These are phyloP conservation scores for Phaeosphaeriaceae sp. DNA, from an alignment of 2,329 filamentous ascomycete genomes.

Conservation along the genomic window DNA sequence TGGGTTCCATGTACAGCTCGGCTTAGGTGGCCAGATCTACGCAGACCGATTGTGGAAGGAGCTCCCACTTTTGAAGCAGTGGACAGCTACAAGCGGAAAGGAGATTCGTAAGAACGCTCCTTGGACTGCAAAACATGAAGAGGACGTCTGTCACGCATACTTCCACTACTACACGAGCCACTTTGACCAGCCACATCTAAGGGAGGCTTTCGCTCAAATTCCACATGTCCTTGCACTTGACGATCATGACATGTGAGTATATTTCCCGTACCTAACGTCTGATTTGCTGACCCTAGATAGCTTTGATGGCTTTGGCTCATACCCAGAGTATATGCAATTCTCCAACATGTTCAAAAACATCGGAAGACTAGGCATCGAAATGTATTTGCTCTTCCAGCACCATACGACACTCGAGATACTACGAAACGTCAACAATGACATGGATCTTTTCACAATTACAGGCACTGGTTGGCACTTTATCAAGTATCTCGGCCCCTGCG, in stretches of 20 bases:
- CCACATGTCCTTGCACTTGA: conserved; percentile 92
- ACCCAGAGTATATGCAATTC: conserved; percentile 97
- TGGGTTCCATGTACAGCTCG: conserved; percentile 92
- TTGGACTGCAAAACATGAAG: conserved; percentile 94
- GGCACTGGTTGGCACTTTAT: conserved; percentile 99
- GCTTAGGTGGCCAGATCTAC: conserved; percentile 92
- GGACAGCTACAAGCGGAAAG: conserved; percentile 90
- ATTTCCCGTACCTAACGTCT: too few species aligned
- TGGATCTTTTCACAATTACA: conserved; percentile 94
- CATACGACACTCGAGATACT: conserved; percentile 95
- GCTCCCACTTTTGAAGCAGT: conserved; percentile 90
- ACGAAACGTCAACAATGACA: conserved; percentile 84
- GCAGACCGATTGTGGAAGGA: conserved; percentile 97
- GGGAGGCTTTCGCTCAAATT: conserved; percentile 97
- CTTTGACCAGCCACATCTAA: conserved; percentile 93
- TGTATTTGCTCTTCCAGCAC: conserved; percentile 98
- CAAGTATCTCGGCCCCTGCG: conserved; percentile 90
- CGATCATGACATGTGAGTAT: conserved; percentile 93
- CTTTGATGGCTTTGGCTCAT: conserved; percentile 96
- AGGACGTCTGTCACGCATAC: conserved; percentile 94
- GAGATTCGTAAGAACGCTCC: conserved; percentile 88
- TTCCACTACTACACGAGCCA: conserved; percentile 99
- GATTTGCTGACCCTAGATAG: conserved; percentile 53
- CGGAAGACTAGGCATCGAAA: conserved; percentile 90
- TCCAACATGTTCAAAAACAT: conserved; percentile 99